Conservation (phyloP, 2,329 filamentous ascomycete species). For the Ceratocystis smalleyi region DNA sequence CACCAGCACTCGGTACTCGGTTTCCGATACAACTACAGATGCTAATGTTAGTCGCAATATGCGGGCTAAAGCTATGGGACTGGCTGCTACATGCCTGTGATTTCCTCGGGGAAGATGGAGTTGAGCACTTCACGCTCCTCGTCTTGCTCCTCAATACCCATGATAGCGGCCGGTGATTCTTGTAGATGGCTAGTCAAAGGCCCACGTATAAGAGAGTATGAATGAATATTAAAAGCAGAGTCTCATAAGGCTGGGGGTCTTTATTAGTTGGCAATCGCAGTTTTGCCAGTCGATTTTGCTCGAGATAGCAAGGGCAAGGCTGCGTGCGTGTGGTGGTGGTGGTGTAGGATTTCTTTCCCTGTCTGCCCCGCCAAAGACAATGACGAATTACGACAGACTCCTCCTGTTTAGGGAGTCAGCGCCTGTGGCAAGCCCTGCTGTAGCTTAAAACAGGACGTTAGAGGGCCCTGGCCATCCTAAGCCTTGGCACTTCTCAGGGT, state of each 20-base stretch:
- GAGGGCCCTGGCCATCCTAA: background rate
- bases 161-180: slow-evolving; percentile 21
- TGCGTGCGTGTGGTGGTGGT: background rate
- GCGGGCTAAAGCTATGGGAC: background rate
- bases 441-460: background rate
- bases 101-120: slow-evolving; percentile 96
- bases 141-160: slow-evolving; percentile 72
- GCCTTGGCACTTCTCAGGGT: background rate
- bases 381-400: background rate
- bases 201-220: background rate
- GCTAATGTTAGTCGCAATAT: background rate
- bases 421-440: background rate
- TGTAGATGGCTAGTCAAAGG: background rate
- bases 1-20: slow-evolving; percentile 74
- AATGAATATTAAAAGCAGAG: background rate
- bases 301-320: background rate
- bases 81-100: slow-evolving; percentile 48
- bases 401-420: too few species aligned
- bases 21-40: slow-evolving; percentile 66
- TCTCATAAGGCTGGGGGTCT: background rate
- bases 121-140: slow-evolving; percentile 97
- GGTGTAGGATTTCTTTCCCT: background rate
- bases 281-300: background rate
- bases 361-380: background rate
- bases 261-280: background rate